These are phyloP conservation scores for Coemansia furcata DNA, from an alignment of 192 early-diverging fungal genomes.

Conservation along the genomic window DNA sequence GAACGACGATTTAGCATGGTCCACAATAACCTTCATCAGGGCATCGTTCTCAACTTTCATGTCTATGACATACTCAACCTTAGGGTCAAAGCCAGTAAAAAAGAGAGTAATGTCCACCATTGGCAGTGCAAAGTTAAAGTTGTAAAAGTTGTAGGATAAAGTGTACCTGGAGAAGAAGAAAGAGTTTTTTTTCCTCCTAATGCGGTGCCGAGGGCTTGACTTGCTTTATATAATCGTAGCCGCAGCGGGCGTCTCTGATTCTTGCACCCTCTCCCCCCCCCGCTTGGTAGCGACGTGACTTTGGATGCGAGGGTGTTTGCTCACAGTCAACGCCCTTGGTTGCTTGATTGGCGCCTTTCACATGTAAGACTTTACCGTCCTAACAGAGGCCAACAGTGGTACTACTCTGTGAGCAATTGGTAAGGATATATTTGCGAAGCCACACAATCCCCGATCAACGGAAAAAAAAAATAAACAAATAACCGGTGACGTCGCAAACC, in stretches of 20 bases:
- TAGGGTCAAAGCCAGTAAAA: background rate
- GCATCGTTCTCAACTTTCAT: too few relatives aligned
- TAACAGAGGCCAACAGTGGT: background rate
- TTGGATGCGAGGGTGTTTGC: background rate
- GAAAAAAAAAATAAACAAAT: background rate
- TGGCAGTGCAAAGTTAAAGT: background rate
- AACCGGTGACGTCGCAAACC: background rate
- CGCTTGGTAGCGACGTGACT: background rate
- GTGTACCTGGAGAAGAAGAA: background rate
- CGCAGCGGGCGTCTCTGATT: background rate
- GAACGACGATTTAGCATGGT: background rate
- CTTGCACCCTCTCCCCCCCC: background rate
- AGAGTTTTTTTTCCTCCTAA: background rate
- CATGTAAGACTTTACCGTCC: background rate
- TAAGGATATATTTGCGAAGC: background rate
- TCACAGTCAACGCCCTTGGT: background rate
- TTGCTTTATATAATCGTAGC: background rate
- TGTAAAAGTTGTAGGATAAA: background rate
- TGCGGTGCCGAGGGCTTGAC: background rate
- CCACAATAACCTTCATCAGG: background rate
- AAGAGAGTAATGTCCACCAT: background rate
- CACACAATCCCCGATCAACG: background rate
- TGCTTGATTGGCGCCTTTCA: conserved; percentile 1
- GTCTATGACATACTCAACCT: background rate
- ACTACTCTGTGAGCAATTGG: background rate